Evolutionary conservation across 495 filamentous ascomycete genomes (phyloP).

Genomic region (Hypoxylon fuscum): DNA sequence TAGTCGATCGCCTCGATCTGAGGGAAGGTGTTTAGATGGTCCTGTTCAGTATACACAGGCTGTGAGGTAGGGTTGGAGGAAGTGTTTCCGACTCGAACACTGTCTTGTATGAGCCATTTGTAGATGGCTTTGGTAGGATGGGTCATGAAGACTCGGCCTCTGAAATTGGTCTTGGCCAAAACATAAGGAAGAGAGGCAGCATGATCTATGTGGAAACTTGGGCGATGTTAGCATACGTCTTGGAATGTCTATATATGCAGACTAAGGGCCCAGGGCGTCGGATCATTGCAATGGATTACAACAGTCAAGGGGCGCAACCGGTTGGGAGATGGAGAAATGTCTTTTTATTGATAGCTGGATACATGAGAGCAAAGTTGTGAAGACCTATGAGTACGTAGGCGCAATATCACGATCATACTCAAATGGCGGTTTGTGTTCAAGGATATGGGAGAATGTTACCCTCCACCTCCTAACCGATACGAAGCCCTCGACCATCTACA

Average conservation of each 20-base stretch:
- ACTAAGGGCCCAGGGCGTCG: not conserved
- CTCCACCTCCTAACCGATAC: slow-evolving; percentile 30
- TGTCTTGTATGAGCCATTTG: slow-evolving; percentile 98
- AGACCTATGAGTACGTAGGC: slow-evolving; percentile 8
- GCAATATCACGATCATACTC: slow-evolving; percentile 3
- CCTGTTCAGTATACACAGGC: slow-evolving; percentile 90
- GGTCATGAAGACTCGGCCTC: slow-evolving; percentile 97
- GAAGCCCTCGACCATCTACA: slow-evolving; percentile 27
- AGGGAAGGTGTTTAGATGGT: slow-evolving; percentile 91
- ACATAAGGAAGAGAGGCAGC: slow-evolving; percentile 96
- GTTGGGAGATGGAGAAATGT: slow-evolving; percentile 35
- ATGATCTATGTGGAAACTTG: slow-evolving; percentile 96
- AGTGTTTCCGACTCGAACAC: slow-evolving; percentile 85
- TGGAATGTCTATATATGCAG: slow-evolving; percentile 11
- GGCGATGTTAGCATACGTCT: slow-evolving; percentile 44
- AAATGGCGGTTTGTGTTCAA: slow-evolving; percentile 1
- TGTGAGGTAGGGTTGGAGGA: slow-evolving; percentile 76
- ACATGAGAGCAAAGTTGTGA: slow-evolving; percentile 33
- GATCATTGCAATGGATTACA: slow-evolving; percentile 27
- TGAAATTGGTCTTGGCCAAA: slow-evolving; percentile 96
- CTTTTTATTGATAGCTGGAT: slow-evolving; percentile 48
- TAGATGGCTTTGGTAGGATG: slow-evolving; percentile 99
- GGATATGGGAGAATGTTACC: slow-evolving; percentile 11
- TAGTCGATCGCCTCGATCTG: slow-evolving; percentile 97
- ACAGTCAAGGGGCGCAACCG: slow-evolving; percentile 31